Conservation (phyloP, 1,284 basidiomycete species). For the Cystobasidium slooffiae region DNA sequence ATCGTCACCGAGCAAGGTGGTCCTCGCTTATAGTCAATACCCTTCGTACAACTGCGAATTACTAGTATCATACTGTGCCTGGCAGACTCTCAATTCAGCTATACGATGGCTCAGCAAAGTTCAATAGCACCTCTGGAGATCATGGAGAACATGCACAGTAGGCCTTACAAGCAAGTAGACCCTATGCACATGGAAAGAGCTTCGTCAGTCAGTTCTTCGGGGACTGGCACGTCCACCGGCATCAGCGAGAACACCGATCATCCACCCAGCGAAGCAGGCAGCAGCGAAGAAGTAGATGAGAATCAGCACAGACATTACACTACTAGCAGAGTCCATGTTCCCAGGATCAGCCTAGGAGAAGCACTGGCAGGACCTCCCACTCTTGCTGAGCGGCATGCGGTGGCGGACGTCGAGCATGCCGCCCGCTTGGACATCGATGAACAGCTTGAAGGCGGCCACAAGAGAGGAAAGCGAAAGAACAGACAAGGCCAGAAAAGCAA, state of each 20-base stretch:
- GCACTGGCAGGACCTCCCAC: neutral
- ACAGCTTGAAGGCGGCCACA: neutral
- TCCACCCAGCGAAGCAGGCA: neutral
- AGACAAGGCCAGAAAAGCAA: conserved; percentile 25
- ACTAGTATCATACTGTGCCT: too few relatives aligned
- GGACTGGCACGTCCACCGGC: neutral
- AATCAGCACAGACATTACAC: neutral
- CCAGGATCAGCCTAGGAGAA: neutral
- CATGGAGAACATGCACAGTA: neutral
- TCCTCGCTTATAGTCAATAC: too few relatives aligned
- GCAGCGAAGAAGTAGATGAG: neutral
- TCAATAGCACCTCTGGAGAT: too few relatives aligned
- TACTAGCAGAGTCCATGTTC: neutral
- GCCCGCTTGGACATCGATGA: neutral
- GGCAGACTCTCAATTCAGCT: too few relatives aligned
- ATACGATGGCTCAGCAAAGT: too few relatives aligned
- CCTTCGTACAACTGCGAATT: too few relatives aligned
- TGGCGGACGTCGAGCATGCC: conserved; percentile 1
- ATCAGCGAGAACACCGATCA: conserved; percentile 10
- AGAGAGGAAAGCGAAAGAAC: conserved; percentile 11
- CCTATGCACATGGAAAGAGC: neutral
- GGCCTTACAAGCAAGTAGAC: neutral
- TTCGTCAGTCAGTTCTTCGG: conserved; percentile 1
- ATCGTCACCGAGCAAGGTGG: too few relatives aligned
- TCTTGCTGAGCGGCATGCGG: neutral